phyloP scores from a whole-genome alignment of 305 asterid genomes.

The Fraxinus floribunda region DNA sequence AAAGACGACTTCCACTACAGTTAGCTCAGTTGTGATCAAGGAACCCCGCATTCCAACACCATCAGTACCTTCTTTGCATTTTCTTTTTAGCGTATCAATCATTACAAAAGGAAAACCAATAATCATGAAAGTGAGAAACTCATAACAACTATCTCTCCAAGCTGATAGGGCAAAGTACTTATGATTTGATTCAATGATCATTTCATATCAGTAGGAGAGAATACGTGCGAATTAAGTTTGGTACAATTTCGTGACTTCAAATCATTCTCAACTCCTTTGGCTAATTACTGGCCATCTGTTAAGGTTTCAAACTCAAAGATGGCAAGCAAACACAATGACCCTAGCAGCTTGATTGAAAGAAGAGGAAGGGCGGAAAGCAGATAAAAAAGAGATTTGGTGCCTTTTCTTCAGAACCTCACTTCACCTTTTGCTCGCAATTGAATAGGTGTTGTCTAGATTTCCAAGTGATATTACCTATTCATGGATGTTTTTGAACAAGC shows the following conservation, averaged over 20 bases:
- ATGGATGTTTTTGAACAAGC: not conserved
- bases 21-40: not conserved
- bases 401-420: not conserved
- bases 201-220: not conserved
- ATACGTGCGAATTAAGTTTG: not conserved
- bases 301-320: not conserved
- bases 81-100: not conserved
- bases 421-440: not conserved
- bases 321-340: not conserved
- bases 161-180: not conserved
- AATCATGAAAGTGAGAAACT: not conserved
- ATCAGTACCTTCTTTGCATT: not conserved
- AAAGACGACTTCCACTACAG: not conserved
- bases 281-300: not conserved
- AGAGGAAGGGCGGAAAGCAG: not conserved
- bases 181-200: not conserved
- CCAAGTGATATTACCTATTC: not conserved
- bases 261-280: constrained; percentile 3
- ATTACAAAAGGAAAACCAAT: not conserved
- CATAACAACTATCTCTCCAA: not conserved
- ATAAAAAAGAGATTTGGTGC: constrained; percentile 1
- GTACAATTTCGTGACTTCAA: not conserved
- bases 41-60: not conserved
- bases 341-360: not conserved
- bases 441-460: not conserved